Conservation (phyloP, 2,329 filamentous ascomycete species). For the Knoxdaviesia proteae region DNA sequence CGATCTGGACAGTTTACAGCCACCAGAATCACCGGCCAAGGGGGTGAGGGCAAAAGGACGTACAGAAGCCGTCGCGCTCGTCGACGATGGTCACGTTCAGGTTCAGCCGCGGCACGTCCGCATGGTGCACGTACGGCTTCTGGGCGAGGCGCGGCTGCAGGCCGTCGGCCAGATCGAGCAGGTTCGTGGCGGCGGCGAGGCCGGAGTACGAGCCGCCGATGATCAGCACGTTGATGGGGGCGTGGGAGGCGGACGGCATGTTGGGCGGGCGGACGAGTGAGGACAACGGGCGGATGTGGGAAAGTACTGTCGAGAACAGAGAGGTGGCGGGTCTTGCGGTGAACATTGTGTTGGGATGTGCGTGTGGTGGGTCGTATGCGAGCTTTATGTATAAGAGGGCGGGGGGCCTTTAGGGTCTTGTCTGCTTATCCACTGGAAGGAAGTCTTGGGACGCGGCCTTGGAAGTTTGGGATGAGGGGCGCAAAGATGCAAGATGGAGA, state of each 20-base stretch:
- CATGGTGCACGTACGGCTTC: constrained; percentile 17
- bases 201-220: constrained; percentile 57
- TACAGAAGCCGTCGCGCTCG: constrained; percentile 69
- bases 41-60: constrained; percentile 10
- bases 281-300: not conserved
- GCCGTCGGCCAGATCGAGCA: constrained; percentile 43
- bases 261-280: not conserved
- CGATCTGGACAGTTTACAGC: not conserved
- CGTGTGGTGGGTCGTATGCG: no score
- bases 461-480: no score
- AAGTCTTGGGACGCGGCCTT: no score
- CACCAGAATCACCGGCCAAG: not conserved
- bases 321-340: no score
- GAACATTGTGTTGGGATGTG: no score
- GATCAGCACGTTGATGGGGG: constrained; percentile 28
- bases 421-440: no score
- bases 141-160: constrained; percentile 23
- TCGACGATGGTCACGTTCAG: constrained; percentile 56
- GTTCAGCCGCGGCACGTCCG: constrained; percentile 24
- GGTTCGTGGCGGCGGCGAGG: constrained; percentile 42
- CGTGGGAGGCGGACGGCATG: not conserved
- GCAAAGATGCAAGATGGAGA: no score
- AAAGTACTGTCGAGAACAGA: no score
- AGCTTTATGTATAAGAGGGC: no score
- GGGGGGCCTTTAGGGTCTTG: no score